Conservation (phyloP, 768 basidiomycete genomes). For the Suillus discolor region DNA sequence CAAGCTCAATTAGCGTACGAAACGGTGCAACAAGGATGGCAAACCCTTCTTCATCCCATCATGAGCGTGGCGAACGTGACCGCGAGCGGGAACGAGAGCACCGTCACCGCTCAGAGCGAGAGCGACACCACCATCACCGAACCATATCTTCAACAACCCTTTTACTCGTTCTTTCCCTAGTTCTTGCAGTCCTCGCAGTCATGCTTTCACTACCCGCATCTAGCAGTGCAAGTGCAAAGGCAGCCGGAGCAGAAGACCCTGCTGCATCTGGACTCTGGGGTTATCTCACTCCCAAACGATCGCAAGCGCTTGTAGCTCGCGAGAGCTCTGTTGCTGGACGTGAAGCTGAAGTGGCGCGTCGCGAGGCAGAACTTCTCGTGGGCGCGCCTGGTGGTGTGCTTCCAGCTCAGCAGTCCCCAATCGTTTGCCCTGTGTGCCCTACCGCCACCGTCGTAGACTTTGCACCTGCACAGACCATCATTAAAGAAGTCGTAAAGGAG, state of each 20-base stretch:
- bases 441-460: conserved; percentile 58
- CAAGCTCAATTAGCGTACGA: conserved; percentile 61
- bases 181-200: conserved; percentile 85
- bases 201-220: conserved; percentile 84
- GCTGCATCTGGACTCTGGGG: conserved; percentile 61
- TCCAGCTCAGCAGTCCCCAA: conserved; percentile 48
- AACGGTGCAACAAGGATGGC: conserved; percentile 63
- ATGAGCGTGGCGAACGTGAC: conserved; percentile 52
- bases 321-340: conserved; percentile 80
- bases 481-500: conserved; percentile 87
- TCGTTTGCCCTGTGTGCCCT: conserved; percentile 60
- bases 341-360: conserved; percentile 87
- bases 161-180: conserved; percentile 81
- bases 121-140: conserved; percentile 75
- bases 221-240: conserved; percentile 32
- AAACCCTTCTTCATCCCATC: conserved; percentile 82
- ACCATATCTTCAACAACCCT: conserved; percentile 91
- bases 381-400: conserved; percentile 84
- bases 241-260: conserved; percentile 37
- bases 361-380: conserved; percentile 82
- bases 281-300: conserved; percentile 80
- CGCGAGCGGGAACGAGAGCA: conserved; percentile 53
- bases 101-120: conserved; percentile 61
- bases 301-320: conserved; percentile 76
- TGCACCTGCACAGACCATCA: conserved; percentile 72